Base-by-base conservation (phyloP, 2,329 filamentous ascomycete species). In the Talaromyces pinophilus region DNA sequence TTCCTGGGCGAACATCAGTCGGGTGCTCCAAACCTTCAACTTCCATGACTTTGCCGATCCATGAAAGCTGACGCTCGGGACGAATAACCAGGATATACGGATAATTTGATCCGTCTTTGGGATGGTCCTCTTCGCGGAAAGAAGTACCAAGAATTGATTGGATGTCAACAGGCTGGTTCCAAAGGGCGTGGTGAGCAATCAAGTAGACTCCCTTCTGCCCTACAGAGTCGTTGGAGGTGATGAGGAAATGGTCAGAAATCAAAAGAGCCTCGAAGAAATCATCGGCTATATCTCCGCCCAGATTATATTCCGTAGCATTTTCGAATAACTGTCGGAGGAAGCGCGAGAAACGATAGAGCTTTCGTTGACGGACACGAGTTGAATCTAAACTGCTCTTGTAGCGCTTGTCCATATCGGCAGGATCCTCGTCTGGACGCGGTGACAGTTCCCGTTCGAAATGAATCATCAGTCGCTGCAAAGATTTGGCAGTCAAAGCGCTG, bases 331-430 rank as follows among this genome's bases (percentile, higher is more conserved):
- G 92, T 72, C 91, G 93, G 64, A 99, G 80, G 76, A 96, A 92
- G 70, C 93, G 88, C 19, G 92, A 95, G 79, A 98, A 98, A 67
- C 95, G 92, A 76, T 98, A 96, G 69, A 99, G 84, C 86, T 98
- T 98, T 78, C 95, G 87, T 79, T 99, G 95, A 25, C 95, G 88
- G 66, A 98, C 93, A 73, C 95, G 92, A 25, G 98, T 96, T 0
- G 95, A 98, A 77, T 99, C 95, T 2, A 99, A 82, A 69, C 93
- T 93, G 68, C 92, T 90, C 80, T 97, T 98, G 83, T 98, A 99
- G 55, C 95, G 88, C 81, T 96, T 97, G 78, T 95, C 96, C 90
- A 97, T 96, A 69, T 97, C 94, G 8, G 87, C 82, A 0, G 90
- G 87, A 65, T 90, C 90, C 79, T 98, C 93, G 71, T 93, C 92